phyloP scores from a whole-genome alignment of 2,329 filamentous ascomycete species.

The Colletotrichum tropicicola region DNA sequence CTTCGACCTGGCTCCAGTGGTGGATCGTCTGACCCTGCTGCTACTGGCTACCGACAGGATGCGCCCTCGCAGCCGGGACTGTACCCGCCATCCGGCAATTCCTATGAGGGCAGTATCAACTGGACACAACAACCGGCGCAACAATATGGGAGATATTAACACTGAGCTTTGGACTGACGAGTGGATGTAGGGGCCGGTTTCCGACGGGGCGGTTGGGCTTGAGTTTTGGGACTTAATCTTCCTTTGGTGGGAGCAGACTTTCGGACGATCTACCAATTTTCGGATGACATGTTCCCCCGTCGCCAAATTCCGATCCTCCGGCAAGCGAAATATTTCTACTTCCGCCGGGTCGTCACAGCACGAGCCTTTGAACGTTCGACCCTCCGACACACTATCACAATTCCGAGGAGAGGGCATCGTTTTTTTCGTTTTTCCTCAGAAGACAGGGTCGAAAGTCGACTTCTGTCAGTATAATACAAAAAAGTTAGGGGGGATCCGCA shows the following conservation, averaged over 20 bases:
- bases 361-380: too few relatives aligned
- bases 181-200: slow-evolving; percentile 18
- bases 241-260: too few relatives aligned
- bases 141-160: slow-evolving; percentile 48
- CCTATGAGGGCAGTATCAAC: slow-evolving; percentile 30
- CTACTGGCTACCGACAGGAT: too few relatives aligned
- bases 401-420: too few relatives aligned
- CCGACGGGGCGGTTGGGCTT: slow-evolving; percentile 23
- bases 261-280: too few relatives aligned
- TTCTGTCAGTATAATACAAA: slow-evolving; percentile 22
- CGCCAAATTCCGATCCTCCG: too few relatives aligned
- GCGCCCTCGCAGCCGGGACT: too few relatives aligned
- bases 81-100: too few relatives aligned
- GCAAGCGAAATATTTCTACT: too few relatives aligned
- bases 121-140: slow-evolving; percentile 43
- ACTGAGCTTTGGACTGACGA: slow-evolving; percentile 33
- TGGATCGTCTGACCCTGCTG: slow-evolving; percentile 48
- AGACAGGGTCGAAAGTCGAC: neutral
- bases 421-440: neutral
- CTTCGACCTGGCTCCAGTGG: slow-evolving; percentile 58
- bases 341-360: too few relatives aligned
- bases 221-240: neutral
- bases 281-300: too few relatives aligned
- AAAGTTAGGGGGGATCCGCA: slow-evolving; percentile 15
- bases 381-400: too few relatives aligned